Conservation (phyloP, 2,329 filamentous ascomycete species). For the Cladophialophora immunda region DNA sequence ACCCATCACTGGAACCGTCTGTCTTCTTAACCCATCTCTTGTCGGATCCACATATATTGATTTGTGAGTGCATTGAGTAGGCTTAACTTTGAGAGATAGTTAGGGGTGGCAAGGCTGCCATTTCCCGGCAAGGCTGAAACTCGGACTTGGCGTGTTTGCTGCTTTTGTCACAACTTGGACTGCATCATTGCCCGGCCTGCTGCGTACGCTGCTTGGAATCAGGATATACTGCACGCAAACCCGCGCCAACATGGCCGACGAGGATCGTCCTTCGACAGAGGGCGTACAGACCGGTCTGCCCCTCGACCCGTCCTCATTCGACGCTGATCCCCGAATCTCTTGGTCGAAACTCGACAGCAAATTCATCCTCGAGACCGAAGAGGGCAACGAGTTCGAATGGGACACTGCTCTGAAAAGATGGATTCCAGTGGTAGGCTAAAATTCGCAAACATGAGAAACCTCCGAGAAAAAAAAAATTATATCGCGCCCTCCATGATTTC, state of each 20-base stretch:
- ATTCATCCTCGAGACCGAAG: constrained; percentile 83
- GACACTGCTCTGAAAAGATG: constrained; percentile 75
- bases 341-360: constrained; percentile 85
- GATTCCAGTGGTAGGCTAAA: constrained; percentile 68
- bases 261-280: constrained; percentile 26
- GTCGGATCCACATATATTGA: no score
- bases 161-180: not conserved
- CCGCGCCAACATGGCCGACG: constrained; percentile 29
- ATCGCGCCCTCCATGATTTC: constrained; percentile 24
- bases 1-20: no score
- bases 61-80: not conserved
- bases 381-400: constrained; percentile 86
- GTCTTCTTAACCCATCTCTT: no score
- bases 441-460: constrained; percentile 26
- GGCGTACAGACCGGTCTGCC: constrained; percentile 52
- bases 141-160: not conserved
- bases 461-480: constrained; percentile 28
- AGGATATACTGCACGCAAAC: not conserved
- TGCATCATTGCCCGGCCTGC: not conserved
- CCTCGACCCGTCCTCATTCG: constrained; percentile 71
- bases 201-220: not conserved
- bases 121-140: not conserved
- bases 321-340: constrained; percentile 81
- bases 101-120: not conserved
- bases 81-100: not conserved